These are phyloP conservation scores for Zanthoxylum bungeanum DNA, from an alignment of 345 rosid genomes.

Conservation along the genomic window DNA sequence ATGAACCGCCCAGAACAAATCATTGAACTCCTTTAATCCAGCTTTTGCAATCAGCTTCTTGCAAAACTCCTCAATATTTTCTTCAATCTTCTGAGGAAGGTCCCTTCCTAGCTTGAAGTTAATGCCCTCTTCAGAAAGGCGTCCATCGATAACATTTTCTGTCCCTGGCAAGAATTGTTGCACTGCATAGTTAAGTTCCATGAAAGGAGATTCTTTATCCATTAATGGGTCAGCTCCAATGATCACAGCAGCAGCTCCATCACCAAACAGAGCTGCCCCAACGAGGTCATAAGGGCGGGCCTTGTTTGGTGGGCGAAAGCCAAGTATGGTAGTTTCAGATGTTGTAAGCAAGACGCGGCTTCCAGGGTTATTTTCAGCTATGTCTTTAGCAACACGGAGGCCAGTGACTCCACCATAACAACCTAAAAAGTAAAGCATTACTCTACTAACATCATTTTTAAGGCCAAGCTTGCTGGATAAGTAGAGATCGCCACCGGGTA, in stretches of 20 bases:
- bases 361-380: slow-evolving; percentile 93
- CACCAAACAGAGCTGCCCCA: slow-evolving; percentile 93
- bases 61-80: slow-evolving; percentile 82
- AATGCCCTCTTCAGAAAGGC: slow-evolving; percentile 80
- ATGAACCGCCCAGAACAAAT: slow-evolving; percentile 93
- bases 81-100: slow-evolving; percentile 85
- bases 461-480: slow-evolving; percentile 70
- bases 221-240: slow-evolving; percentile 61
- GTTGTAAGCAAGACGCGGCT: slow-evolving; percentile 78
- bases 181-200: slow-evolving; percentile 74
- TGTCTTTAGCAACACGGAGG: slow-evolving; percentile 92
- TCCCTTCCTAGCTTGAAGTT: slow-evolving; percentile 89
- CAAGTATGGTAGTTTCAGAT: slow-evolving; percentile 88
- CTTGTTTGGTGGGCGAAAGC: slow-evolving; percentile 84
- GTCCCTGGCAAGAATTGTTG: slow-evolving; percentile 92
- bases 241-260: slow-evolving; percentile 85
- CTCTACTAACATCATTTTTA: slow-evolving; percentile 62
- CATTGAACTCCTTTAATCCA: slow-evolving; percentile 49
- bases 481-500: slow-evolving; percentile 94
- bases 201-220: slow-evolving; percentile 64
- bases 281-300: slow-evolving; percentile 89
- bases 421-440: slow-evolving; percentile 88
- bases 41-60: slow-evolving; percentile 55
- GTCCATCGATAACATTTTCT: slow-evolving; percentile 71
- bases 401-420: slow-evolving; percentile 94